These are phyloP conservation scores for Colletotrichum echinochloae DNA, from an alignment of 2,329 filamentous ascomycete genomes.

Conservation along the genomic window DNA sequence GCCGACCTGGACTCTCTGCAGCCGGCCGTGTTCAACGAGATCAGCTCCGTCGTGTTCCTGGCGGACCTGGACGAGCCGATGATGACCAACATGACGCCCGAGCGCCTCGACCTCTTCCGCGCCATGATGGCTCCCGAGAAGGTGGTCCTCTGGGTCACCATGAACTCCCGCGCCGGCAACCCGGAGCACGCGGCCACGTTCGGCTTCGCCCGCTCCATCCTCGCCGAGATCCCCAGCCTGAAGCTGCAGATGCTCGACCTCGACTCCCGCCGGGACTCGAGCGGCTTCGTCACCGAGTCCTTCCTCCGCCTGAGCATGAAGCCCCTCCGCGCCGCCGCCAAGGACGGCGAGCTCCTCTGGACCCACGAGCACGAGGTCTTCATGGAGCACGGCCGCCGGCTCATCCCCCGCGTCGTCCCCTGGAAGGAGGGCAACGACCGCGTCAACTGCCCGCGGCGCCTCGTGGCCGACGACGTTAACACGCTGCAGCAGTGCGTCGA, in stretches of 20 bases:
- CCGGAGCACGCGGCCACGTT: slow-evolving; percentile 43
- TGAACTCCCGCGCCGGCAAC: slow-evolving; percentile 41
- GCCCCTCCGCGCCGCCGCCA: background rate
- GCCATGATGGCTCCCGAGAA: slow-evolving; percentile 38
- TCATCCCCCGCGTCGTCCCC: slow-evolving; percentile 55
- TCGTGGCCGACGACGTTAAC: slow-evolving; percentile 49
- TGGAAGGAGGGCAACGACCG: slow-evolving; percentile 53
- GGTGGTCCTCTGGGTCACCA: slow-evolving; percentile 44
- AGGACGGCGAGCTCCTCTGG: slow-evolving; percentile 32
- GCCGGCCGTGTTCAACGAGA: slow-evolving; percentile 33
- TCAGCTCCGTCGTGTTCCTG: slow-evolving; percentile 40
- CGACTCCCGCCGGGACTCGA: slow-evolving; percentile 13
- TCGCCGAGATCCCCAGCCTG: slow-evolving; percentile 37
- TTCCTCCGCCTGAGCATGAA: slow-evolving; percentile 37
- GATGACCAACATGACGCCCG: slow-evolving; percentile 50
- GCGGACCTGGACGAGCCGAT: slow-evolving; percentile 43
- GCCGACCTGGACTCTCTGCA: slow-evolving; percentile 45
- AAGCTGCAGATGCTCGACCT: slow-evolving; percentile 42
- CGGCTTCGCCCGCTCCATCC: slow-evolving; percentile 38
- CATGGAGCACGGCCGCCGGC: slow-evolving; percentile 48
- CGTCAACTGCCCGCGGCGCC: slow-evolving; percentile 53
- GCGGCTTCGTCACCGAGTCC: slow-evolving; percentile 24
- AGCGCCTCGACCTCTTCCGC: slow-evolving; percentile 41
- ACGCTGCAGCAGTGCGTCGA: slow-evolving; percentile 49
- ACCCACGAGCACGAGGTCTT: slow-evolving; percentile 47